Evolutionary conservation across 148 eudicot species (phyloP).

Genomic region (Pharnaceum exiguum): DNA sequence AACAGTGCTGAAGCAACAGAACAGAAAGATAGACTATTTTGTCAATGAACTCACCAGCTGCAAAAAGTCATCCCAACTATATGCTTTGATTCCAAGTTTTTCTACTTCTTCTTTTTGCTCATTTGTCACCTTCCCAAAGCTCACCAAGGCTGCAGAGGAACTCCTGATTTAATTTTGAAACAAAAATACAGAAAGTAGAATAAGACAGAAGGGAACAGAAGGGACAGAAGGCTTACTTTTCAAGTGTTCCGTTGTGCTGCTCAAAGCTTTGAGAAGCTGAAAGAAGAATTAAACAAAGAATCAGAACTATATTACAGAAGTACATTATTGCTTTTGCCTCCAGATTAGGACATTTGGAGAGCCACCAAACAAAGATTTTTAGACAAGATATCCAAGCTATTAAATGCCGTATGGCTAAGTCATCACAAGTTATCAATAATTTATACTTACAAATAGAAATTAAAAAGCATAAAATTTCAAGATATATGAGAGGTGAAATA

Average conservation of each 20-base stretch:
- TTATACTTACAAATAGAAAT: not conserved
- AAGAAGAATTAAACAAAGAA: constrained; percentile 17
- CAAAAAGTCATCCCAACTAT: constrained; percentile 89
- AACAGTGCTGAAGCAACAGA: not conserved
- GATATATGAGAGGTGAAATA: constrained; percentile 4
- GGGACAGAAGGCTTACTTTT: constrained; percentile 61
- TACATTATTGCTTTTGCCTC: not conserved
- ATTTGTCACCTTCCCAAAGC: constrained; percentile 77
- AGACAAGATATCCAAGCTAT: too few relatives aligned
- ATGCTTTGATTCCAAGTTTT: constrained; percentile 56
- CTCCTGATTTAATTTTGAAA: not conserved
- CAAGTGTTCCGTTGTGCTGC: constrained; percentile 49
- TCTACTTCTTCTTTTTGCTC: constrained; percentile 66
- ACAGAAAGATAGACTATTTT: not conserved
- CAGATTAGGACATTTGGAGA: not conserved
- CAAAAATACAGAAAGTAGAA: not conserved
- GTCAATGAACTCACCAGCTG: constrained; percentile 47
- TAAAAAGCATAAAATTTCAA: not conserved
- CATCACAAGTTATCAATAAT: not conserved
- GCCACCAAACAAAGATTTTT: constrained; percentile 6
- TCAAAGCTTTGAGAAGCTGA: constrained; percentile 84
- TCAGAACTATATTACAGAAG: constrained; percentile 4
- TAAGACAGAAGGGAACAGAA: not conserved
- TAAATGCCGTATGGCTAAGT: too few relatives aligned
- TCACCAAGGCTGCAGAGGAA: constrained; percentile 67